Percentiles rank a stretch among this genome's conserved stretches.
Evolutionary conservation across 2,329 filamentous ascomycete species (phyloP).

Genomic region (Madurella fahalii): DNA sequence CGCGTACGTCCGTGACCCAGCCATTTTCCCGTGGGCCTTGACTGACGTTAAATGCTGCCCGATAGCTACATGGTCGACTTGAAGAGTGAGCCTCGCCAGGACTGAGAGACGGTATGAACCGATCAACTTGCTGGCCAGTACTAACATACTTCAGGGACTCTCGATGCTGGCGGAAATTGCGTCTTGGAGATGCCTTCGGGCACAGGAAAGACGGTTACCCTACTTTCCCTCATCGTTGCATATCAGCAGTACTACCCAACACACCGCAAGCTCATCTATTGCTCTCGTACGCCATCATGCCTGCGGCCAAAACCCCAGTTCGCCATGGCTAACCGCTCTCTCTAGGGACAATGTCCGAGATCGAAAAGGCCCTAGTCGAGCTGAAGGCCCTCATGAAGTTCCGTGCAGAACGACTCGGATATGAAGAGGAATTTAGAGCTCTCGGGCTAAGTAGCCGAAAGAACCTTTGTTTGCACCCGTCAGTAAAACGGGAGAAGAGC

Average conservation of each 20-base stretch:
- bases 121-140: neutral
- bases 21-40: neutral
- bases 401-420: slow-evolving; percentile 79
- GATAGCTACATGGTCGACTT: slow-evolving; percentile 54
- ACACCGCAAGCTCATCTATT: slow-evolving; percentile 95
- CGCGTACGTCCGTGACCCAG: slow-evolving; percentile 22
- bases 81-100: slow-evolving; percentile 42
- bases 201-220: slow-evolving; percentile 93
- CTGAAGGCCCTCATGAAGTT: slow-evolving; percentile 94
- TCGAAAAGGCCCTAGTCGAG: slow-evolving; percentile 93
- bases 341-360: slow-evolving; percentile 91
- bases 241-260: slow-evolving; percentile 94
- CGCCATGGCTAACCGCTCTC: neutral
- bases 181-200: slow-evolving; percentile 99
- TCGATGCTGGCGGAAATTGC: slow-evolving; percentile 92
- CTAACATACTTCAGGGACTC: slow-evolving; percentile 51
- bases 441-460: slow-evolving; percentile 93
- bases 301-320: neutral
- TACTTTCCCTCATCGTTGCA: slow-evolving; percentile 90
- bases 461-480: slow-evolving; percentile 93
- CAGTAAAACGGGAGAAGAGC: slow-evolving; percentile 94
- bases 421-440: slow-evolving; percentile 87
- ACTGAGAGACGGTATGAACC: neutral
- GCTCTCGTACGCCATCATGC: slow-evolving; percentile 62
- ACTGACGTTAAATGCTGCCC: slow-evolving; percentile 10